Base-by-base conservation (phyloP, 306 rosid species). In the Pterocarpus macrocarpus region DNA sequence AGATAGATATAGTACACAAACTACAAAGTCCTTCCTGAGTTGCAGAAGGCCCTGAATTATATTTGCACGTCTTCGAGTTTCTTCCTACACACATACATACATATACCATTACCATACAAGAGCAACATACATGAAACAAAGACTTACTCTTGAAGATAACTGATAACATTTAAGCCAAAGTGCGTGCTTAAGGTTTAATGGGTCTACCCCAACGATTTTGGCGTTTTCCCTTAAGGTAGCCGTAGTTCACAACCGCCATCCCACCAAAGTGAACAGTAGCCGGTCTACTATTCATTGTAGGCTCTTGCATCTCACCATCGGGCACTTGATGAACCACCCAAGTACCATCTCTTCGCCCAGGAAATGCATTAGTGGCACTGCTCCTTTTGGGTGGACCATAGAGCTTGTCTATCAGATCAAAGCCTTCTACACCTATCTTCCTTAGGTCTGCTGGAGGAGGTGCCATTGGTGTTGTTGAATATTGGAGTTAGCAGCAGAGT, bases 341-440 rank as follows among this genome's bases (percentile, higher is more conserved):
- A 22, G 28, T 22, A 22, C 0, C 28, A 22, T 22, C 28, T 22
- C 28, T 22, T 22, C 28, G 28, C 28, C 28, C 0, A 22, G 28
- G 28, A 22, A 22, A 22, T 22, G 28, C 28, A 22, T 22, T 22
- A 0, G 28, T 22, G 28, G 28, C 28, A 22, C 28, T 22, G 28
- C 28, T 22, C 28, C 28, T 70, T 77, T 69, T 64, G 8, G 55
- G 28, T 22, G 28, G 28, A 22, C 28, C 28, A 22, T 22, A 22
- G 28, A 22, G 28, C 28, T 22, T 22, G 28, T 22, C 28, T 22
- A 22, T 22, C 28, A 22, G 28, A 22, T 67, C 79, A 44, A 84
- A 84, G 55, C 78, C 84, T 52, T 84, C 87, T 62, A 50, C 0
- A 7, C 71, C 85, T 5, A 84, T 75, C 41, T 84, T 63, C 35